A percentile compares a stretch with the other conserved stretches of the same genome.
These are phyloP conservation scores for Ceratobasidium sp. DNA, from an alignment of 1,284 basidiomycete species.

Conservation along the genomic window DNA sequence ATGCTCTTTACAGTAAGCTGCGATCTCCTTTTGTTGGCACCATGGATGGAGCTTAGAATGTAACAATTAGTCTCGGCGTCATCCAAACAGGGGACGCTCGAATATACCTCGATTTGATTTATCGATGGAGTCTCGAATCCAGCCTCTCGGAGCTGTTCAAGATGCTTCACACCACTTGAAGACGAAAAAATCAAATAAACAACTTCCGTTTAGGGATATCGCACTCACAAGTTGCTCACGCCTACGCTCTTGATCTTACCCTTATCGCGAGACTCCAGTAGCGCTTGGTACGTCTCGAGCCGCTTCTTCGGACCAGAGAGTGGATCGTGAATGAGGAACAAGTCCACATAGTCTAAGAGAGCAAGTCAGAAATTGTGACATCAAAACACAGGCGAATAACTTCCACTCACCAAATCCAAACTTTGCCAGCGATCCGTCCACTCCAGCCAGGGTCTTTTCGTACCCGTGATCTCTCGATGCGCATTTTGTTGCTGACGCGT, in stretches of 20 bases:
- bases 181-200: slow-evolving; percentile 12
- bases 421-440: slow-evolving; percentile 69
- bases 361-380: slow-evolving; percentile 48
- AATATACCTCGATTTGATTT: slow-evolving; percentile 83
- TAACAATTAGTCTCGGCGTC: neutral
- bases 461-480: slow-evolving; percentile 69
- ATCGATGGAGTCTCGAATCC: slow-evolving; percentile 76
- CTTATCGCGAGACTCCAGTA: slow-evolving; percentile 69
- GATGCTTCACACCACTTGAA: slow-evolving; percentile 76
- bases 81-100: neutral
- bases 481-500: slow-evolving; percentile 73
- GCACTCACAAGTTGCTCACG: slow-evolving; percentile 80
- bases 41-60: slow-evolving; percentile 78
- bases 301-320: slow-evolving; percentile 70
- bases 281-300: slow-evolving; percentile 72
- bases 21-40: slow-evolving; percentile 84
- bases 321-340: slow-evolving; percentile 83
- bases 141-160: slow-evolving; percentile 77
- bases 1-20: slow-evolving; percentile 77
- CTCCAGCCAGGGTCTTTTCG: slow-evolving; percentile 67
- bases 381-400: slow-evolving; percentile 22
- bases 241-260: slow-evolving; percentile 80
- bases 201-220: neutral
- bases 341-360: slow-evolving; percentile 74
- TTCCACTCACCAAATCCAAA: slow-evolving; percentile 65